A percentile compares a stretch with the other conserved stretches of the same genome.
Conservation (phyloP, 495 filamentous ascomycete genomes). For the Hypoxylon cercidicola region DNA sequence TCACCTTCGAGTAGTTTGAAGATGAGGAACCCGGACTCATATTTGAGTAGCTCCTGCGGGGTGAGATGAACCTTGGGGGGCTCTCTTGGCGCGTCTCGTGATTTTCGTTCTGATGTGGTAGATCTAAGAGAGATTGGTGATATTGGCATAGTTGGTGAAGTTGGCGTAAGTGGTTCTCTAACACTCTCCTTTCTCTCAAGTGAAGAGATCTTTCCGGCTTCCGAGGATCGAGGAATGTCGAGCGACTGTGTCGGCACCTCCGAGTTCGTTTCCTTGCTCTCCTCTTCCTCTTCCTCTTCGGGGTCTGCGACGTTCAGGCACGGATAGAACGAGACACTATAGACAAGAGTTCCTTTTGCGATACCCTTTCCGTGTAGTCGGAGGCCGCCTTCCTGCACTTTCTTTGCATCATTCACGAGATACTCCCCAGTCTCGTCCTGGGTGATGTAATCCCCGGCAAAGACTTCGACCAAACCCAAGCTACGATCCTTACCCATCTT, state of each 20-base stretch:
- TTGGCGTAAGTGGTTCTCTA: conserved; percentile 48
- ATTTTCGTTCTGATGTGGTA: conserved; percentile 57
- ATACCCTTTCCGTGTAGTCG: conserved; percentile 71
- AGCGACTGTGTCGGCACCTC: conserved; percentile 49
- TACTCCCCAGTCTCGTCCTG: conserved; percentile 85
- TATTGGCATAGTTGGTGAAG: conserved; percentile 41
- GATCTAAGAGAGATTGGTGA: conserved; percentile 43
- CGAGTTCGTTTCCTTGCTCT: conserved; percentile 48
- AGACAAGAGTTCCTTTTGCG: conserved; percentile 83
- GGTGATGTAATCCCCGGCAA: conserved; percentile 78
- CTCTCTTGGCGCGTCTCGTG: conserved; percentile 67
- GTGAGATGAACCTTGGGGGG: conserved; percentile 80
- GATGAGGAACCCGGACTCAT: conserved; percentile 92
- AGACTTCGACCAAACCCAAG: conserved; percentile 80
- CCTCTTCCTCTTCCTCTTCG: conserved; percentile 76
- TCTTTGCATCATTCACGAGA: conserved; percentile 80
- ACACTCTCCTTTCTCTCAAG: conserved; percentile 46
- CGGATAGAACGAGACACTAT: conserved; percentile 90
- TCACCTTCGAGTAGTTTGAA: conserved; percentile 93
- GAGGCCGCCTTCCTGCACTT: conserved; percentile 66
- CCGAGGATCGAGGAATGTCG: conserved; percentile 51
- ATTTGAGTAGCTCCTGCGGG: conserved; percentile 79
- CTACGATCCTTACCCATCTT: conserved; percentile 86
- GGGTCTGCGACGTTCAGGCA: conserved; percentile 88
- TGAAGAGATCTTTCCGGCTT: conserved; percentile 53